A percentile compares a stretch with the other conserved stretches of the same genome.
Evolutionary conservation across 2,329 filamentous ascomycete species (phyloP).

Genomic region (Fusarium continuum): DNA sequence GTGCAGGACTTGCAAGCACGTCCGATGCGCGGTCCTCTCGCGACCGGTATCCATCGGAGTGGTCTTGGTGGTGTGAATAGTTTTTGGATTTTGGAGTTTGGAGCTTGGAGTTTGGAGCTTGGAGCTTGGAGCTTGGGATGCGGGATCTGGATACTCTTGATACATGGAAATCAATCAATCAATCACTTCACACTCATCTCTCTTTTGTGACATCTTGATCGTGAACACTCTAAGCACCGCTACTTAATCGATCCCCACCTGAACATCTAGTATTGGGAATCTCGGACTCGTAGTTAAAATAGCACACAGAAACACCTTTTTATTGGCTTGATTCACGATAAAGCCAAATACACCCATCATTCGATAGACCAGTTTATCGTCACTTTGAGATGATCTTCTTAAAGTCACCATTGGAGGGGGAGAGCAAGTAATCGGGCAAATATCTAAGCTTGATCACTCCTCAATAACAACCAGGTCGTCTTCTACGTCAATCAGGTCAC

Average conservation of each 20-base stretch:
- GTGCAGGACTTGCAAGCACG: constrained; percentile 19
- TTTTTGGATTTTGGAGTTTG: too few species aligned
- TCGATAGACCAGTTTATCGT: too few species aligned
- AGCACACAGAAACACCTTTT: too few species aligned
- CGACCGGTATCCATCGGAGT: background rate
- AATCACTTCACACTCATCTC: background rate
- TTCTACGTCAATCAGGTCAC: constrained; percentile 44
- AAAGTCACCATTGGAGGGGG: too few species aligned
- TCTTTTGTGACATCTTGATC: background rate
- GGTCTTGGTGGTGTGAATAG: too few species aligned
- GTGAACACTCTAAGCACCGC: background rate
- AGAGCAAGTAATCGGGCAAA: too few species aligned
- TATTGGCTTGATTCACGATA: background rate
- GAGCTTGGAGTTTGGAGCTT: too few species aligned
- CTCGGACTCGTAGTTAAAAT: too few species aligned
- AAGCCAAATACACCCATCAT: background rate
- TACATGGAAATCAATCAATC: constrained; percentile 11
- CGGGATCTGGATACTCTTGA: background rate
- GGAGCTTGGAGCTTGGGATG: background rate
- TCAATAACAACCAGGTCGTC: constrained; percentile 44
- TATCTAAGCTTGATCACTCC: background rate
- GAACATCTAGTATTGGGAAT: too few species aligned
- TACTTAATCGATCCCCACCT: too few species aligned
- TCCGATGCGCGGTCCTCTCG: background rate
- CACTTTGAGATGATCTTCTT: too few species aligned